These are phyloP conservation scores for Sphaceloma murrayae DNA, from an alignment of 2,329 filamentous ascomycete genomes.

Conservation along the genomic window DNA sequence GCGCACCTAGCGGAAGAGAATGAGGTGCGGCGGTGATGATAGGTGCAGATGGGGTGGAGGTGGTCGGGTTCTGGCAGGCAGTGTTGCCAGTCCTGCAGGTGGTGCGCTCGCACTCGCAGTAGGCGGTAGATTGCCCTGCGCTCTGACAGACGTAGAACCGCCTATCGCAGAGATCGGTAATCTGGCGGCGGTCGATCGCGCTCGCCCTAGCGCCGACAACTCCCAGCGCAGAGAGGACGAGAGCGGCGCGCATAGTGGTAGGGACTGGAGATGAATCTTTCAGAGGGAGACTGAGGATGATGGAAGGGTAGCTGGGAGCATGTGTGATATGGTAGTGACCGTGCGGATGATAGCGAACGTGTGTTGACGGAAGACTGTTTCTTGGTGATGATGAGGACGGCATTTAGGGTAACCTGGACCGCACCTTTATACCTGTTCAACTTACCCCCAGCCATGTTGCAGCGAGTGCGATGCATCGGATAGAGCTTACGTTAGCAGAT, in stretches of 20 bases:
- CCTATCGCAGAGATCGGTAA: conserved; percentile 6
- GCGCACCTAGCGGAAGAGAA: conserved; percentile 21
- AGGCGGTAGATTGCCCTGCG: neutral
- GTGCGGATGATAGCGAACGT: too few relatives aligned
- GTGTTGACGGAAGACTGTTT: too few relatives aligned
- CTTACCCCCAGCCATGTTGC: too few relatives aligned
- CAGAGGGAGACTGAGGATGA: neutral
- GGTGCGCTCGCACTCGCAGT: conserved; percentile 1
- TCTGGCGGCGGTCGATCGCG: conserved; percentile 1
- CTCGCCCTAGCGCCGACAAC: neutral
- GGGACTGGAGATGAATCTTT: neutral
- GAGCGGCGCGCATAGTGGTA: neutral
- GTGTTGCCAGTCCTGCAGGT: conserved; percentile 8
- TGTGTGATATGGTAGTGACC: neutral
- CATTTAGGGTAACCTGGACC: too few relatives aligned
- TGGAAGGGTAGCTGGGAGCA: neutral
- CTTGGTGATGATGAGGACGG: too few relatives aligned
- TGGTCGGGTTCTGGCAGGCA: conserved; percentile 6
- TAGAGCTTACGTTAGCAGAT: too few relatives aligned
- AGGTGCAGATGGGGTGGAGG: neutral
- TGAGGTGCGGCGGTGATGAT: too few relatives aligned
- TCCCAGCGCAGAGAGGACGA: conserved; percentile 1
- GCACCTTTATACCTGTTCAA: too few relatives aligned
- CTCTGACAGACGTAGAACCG: conserved; percentile 1
- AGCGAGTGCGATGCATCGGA: too few relatives aligned